Base-by-base conservation (phyloP, 139 green algal genomes). In the Ettlia oleoabundans region DNA sequence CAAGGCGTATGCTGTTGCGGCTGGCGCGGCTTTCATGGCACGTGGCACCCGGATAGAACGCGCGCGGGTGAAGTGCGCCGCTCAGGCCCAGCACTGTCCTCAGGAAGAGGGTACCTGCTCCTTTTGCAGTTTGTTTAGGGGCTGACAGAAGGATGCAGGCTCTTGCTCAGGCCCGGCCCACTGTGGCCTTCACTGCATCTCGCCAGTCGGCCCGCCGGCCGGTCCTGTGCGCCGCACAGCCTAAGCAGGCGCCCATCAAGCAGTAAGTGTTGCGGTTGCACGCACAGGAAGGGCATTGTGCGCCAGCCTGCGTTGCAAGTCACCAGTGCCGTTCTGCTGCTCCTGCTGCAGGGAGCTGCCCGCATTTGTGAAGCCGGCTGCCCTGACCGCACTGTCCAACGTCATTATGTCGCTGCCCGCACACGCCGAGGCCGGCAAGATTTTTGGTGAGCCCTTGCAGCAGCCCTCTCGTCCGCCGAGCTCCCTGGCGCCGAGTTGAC, bases 341-440 rank as follows among this genome's bases (percentile, higher is more conserved):
- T 41, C 63, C 63, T 28, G n/a, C 35, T 43, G 78, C 70, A 90
- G 69, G 69, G 71, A 88, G 68, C 70, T 92, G 68, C 78, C 89
- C 73, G 81, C 85, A 10, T 53, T 87, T 19, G 53, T 92, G 41
- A 89, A 92, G 86, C 86, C 90, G 43, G 88, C 89, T 33, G 78
- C 86, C n/a, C 58, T 90, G 30, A 85, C 82, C 13, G 85, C 85
- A 1, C 51, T 96, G 18, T 88, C 90, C 38, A 95, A 96, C 76
- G 73, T 89, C 7, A 70, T 97, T 53, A 84, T 94, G 83, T 90
- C 94, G 9, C 43, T 93, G 72, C 92, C 92, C 42, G 91, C 94
- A 8, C 84, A 88, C 68, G 93, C 94, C 40, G 94, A 96, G 76
- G 88, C 91, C 37, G 94, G 90, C 79, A 94, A 94, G 77, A 91